These are phyloP conservation scores for Alternaria brassicae DNA, from an alignment of 2,329 filamentous ascomycete genomes.

Conservation along the genomic window DNA sequence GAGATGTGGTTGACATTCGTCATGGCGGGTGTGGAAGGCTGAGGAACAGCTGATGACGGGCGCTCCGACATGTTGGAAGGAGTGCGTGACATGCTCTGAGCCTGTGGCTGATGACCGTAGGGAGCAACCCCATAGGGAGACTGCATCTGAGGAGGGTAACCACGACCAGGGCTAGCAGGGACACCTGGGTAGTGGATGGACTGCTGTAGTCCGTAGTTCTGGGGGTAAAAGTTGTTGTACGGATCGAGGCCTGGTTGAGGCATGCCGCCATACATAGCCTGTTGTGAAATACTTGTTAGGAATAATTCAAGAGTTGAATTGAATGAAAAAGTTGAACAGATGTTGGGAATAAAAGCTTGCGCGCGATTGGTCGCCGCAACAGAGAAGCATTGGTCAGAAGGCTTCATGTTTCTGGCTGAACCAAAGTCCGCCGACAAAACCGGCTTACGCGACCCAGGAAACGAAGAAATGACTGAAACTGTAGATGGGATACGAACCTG, in stretches of 20 bases:
- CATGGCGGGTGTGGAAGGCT: conserved; percentile 64
- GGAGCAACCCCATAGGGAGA: conserved; percentile 59
- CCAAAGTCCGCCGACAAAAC: conserved; percentile 14
- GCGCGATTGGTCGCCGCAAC: conserved; percentile 34
- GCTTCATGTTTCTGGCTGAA: conserved; percentile 24
- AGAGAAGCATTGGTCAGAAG: conserved; percentile 26
- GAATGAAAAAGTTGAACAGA: conserved; percentile 61
- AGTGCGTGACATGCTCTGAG: conserved; percentile 71
- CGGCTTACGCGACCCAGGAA: conserved; percentile 31
- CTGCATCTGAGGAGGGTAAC: conserved; percentile 55
- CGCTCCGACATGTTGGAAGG: conserved; percentile 64
- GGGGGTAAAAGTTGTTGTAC: conserved; percentile 55
- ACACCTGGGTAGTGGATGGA: conserved; percentile 55
- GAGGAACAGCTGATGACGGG: conserved; percentile 65
- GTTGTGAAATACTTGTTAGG: conserved; percentile 71
- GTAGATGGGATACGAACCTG: conserved; percentile 65
- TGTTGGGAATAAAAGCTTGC: not conserved
- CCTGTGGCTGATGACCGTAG: conserved; percentile 64
- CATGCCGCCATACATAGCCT: conserved; percentile 66
- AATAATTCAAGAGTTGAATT: conserved; percentile 68
- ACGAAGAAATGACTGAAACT: conserved; percentile 39
- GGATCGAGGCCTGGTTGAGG: conserved; percentile 56
- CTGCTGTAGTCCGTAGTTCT: conserved; percentile 57
- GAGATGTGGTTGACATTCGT: conserved; percentile 52
- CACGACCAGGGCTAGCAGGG: conserved; percentile 55